A percentile compares a stretch with the other conserved stretches of the same genome.
phyloP scores from a whole-genome alignment of 192 early-diverging fungal genomes.

The Funneliformis mosseae region DNA sequence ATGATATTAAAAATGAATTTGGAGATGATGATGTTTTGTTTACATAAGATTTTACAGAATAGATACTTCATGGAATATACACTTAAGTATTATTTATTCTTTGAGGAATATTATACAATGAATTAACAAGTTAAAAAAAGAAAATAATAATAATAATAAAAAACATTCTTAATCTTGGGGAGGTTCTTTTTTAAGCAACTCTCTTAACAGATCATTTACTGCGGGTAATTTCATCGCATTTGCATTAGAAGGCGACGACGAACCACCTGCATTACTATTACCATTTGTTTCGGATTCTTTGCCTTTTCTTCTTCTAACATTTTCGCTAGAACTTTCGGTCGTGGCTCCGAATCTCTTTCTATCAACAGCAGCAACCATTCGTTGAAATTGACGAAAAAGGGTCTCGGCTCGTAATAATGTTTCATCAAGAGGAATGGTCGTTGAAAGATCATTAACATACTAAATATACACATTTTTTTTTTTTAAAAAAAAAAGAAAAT shows the following conservation, averaged over 20 bases:
- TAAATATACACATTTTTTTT: conserved; percentile 32
- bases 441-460: conserved; percentile 87
- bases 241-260: background rate
- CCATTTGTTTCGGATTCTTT: background rate
- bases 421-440: conserved; percentile 74
- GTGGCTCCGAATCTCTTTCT: conserved; percentile 30
- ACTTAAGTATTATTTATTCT: no score
- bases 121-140: no score
- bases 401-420: conserved; percentile 79
- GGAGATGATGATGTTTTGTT: no score
- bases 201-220: background rate
- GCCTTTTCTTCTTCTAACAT: background rate
- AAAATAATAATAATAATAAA: no score
- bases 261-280: background rate
- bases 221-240: background rate
- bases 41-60: no score
- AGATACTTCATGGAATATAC: no score
- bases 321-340: background rate
- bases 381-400: conserved; percentile 65
- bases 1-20: no score
- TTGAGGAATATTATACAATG: no score
- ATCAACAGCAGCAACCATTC: conserved; percentile 52
- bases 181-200: background rate
- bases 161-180: background rate
- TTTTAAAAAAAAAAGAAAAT: background rate